Conservation (phyloP, 1,284 basidiomycete species). For the Malassezia sp. region DNA sequence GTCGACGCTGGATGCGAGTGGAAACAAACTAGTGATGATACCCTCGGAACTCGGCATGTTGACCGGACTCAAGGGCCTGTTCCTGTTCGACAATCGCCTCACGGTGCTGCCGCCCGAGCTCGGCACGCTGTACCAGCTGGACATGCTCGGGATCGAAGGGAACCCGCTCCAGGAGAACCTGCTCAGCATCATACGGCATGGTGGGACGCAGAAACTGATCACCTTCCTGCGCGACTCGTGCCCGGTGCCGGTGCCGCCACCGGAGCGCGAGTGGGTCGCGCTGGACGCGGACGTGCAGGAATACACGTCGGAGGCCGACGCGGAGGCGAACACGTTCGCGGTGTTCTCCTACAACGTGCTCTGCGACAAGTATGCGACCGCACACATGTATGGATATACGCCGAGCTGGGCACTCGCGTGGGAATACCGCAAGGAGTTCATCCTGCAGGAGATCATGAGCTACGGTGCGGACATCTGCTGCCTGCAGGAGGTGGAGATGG, state of each 20-base stretch:
- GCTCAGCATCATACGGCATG: constrained; percentile 75
- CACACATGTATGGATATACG: constrained; percentile 87
- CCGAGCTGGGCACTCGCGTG: constrained; percentile 90
- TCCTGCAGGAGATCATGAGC: constrained; percentile 72
- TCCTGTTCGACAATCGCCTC: constrained; percentile 89
- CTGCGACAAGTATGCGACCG: constrained; percentile 80
- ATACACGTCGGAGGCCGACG: constrained; percentile 44
- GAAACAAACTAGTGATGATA: constrained; percentile 67
- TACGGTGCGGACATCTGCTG: constrained; percentile 84
- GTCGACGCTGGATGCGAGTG: constrained; percentile 81
- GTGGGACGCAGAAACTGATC: constrained; percentile 78
- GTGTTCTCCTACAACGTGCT: constrained; percentile 89
- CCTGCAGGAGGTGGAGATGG: constrained; percentile 78
- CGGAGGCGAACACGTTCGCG: constrained; percentile 56
- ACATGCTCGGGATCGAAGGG: constrained; percentile 85
- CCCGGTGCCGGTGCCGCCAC: constrained; percentile 69
- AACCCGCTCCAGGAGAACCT: constrained; percentile 75
- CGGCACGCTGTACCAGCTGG: constrained; percentile 81
- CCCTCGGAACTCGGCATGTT: constrained; percentile 86
- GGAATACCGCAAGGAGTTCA: constrained; percentile 85
- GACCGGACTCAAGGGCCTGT: constrained; percentile 76
- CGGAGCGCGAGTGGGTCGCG: constrained; percentile 69
- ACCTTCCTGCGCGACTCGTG: constrained; percentile 77
- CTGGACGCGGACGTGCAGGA: constrained; percentile 59
- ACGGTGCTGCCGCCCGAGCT: constrained; percentile 73